These are phyloP conservation scores for Argentina anserina DNA, from an alignment of 306 rosid species.

Conservation along the genomic window DNA sequence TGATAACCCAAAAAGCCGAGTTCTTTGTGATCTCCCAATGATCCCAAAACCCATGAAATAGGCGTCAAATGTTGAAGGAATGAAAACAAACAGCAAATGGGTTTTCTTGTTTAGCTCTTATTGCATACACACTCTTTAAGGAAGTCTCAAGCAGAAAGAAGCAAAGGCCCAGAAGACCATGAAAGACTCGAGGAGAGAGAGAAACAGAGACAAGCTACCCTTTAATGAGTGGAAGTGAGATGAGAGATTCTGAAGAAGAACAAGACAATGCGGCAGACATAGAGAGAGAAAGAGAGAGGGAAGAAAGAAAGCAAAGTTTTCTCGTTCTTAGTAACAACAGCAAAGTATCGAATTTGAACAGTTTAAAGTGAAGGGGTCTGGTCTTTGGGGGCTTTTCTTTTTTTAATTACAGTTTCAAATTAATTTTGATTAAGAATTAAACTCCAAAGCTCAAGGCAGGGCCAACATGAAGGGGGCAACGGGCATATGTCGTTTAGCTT, in stretches of 20 bases:
- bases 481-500: slow-evolving; percentile 69
- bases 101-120: slow-evolving; percentile 24
- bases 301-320: slow-evolving; percentile 40
- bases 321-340: slow-evolving; percentile 84
- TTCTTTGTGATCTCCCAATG: not conserved
- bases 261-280: slow-evolving; percentile 85
- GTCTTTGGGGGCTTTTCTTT: slow-evolving; percentile 32
- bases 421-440: not conserved
- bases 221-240: slow-evolving; percentile 84
- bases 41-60: not conserved
- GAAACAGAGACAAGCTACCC: slow-evolving; percentile 37
- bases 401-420: slow-evolving; percentile 13
- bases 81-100: slow-evolving; percentile 25
- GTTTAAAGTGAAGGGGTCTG: slow-evolving; percentile 53
- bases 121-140: slow-evolving; percentile 26
- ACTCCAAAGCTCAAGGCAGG: slow-evolving; percentile 54
- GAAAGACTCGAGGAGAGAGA: slow-evolving; percentile 34
- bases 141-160: slow-evolving; percentile 33
- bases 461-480: slow-evolving; percentile 55
- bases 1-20: slow-evolving; percentile 22
- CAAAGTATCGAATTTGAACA: slow-evolving; percentile 84
- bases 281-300: slow-evolving; percentile 26
- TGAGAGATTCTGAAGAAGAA: slow-evolving; percentile 69
- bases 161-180: slow-evolving; percentile 40
- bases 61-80: slow-evolving; percentile 14